A percentile compares a stretch with the other conserved stretches of the same genome.
Conservation (phyloP, 768 basidiomycete species). For the Panellus pusillus region DNA sequence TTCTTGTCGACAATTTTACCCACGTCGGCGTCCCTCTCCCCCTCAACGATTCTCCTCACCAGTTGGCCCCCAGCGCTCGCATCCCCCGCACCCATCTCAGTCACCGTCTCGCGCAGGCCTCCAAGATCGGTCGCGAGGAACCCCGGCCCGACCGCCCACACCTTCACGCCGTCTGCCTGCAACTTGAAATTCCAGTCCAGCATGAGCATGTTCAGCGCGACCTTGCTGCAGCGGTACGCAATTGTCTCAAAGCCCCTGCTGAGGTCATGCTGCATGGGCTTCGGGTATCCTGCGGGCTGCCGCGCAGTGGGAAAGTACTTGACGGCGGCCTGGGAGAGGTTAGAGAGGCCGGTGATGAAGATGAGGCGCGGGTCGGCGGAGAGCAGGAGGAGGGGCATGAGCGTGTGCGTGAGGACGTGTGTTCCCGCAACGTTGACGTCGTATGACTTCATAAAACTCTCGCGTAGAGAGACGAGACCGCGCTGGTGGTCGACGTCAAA, state of each 20-base stretch:
- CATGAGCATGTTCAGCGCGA: slow-evolving; percentile 12
- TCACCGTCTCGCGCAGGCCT: background rate
- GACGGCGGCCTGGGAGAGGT: background rate
- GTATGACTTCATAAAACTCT: slow-evolving; percentile 2
- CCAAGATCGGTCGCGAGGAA: slow-evolving; percentile 1
- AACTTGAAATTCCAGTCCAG: slow-evolving; percentile 6
- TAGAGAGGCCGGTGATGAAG: slow-evolving; percentile 5
- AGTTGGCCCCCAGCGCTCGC: background rate
- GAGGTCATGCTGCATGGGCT: background rate
- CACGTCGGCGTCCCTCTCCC: slow-evolving; percentile 2
- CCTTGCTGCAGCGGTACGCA: slow-evolving; percentile 4
- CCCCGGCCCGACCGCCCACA: slow-evolving; percentile 7
- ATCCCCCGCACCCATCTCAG: background rate
- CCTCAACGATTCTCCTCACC: background rate
- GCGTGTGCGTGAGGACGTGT: slow-evolving; percentile 1
- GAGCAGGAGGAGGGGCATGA: slow-evolving; percentile 8
- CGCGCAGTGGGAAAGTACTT: slow-evolving; percentile 4
- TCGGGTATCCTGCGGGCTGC: slow-evolving; percentile 5
- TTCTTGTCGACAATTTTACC: slow-evolving; percentile 3
- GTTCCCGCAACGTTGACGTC: slow-evolving; percentile 6
- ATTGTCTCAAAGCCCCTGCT: background rate
- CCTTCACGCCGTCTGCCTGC: slow-evolving; percentile 5
- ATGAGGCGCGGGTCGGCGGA: slow-evolving; percentile 9
- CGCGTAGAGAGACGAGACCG: background rate
- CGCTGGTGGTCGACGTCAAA: background rate